Evolutionary conservation across 2,329 filamentous ascomycete species (phyloP), one percentile per base, ranked within the genome.

Genomic region (Aspergillus neoniger): DNA sequence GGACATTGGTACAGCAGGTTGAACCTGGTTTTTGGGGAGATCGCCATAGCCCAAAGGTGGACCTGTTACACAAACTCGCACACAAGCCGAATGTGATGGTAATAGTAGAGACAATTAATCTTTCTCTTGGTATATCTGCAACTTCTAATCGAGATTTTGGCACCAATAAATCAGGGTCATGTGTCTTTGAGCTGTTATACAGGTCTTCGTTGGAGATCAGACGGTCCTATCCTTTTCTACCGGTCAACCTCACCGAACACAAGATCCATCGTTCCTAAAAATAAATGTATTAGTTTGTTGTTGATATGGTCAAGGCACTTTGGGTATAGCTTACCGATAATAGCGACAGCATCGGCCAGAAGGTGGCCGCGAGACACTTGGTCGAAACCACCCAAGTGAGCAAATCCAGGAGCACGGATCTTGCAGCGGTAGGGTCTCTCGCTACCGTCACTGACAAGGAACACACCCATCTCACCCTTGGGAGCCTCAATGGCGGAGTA

Each of bases 381-480:
- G 77, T 99, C 95, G 77, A 99, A 97, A 67, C 92, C 94, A 72
- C 86, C 87, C 78, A 99, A 81, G 81, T 99, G 96, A 65, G 95
- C 95, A 74, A 99, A 99, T 64, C 95, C 95, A 60, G 95, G 95
- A 39, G 96, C 94, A 71, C 95, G 88, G 71, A 99, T 97, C 83
- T 97, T 96, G 81, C 95, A 97, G 73, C 96, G 86, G 83, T 99
- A 99, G 50, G 95, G 95, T 74, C 95, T 85, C 85, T 99, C 95
- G 76, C 88, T 95, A 65, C 95, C 95, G 75, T 99, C 95, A 75
- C 91, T 96, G 72, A 99, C 95, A 55, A 99, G 82, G 77, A 90
- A 99, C 48, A 99, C 95, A 77, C 90, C 95, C 95, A 99, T 99
- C 83, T 99, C 95, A 72, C 95, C 95, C 89, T 99, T 99, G 63